Conservation (phyloP, 495 filamentous ascomycete genomes). For the Lasiosphaeria ovina region DNA sequence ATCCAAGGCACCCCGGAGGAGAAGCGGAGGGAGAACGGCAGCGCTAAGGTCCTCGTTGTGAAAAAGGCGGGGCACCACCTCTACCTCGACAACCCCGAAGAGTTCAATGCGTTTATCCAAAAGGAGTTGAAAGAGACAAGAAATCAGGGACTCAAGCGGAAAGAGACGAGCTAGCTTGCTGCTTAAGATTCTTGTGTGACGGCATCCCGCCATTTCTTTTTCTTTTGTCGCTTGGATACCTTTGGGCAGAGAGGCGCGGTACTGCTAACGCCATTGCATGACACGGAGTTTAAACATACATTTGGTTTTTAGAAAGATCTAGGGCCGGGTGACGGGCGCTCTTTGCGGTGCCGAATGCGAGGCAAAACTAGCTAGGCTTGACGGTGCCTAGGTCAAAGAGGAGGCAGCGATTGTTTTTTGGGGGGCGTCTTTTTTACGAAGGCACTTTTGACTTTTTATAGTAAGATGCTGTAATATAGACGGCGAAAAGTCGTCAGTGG, state of each 20-base stretch:
- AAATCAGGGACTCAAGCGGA: conserved; percentile 11
- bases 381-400: no score
- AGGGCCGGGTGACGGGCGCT: not conserved
- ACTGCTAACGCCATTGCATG: not conserved
- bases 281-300: not conserved
- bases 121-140: conserved; percentile 74
- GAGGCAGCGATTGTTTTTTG: no score
- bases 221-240: not conserved
- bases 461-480: no score
- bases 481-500: no score
- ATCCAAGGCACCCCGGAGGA: conserved; percentile 64
- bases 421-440: no score
- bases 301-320: not conserved
- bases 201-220: no score
- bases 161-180: not conserved
- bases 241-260: not conserved
- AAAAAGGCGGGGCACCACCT: conserved; percentile 85
- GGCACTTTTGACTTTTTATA: no score
- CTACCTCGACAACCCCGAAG: conserved; percentile 84
- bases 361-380: no score
- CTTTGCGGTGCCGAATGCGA: no score
- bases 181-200: no score
- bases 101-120: conserved; percentile 78
- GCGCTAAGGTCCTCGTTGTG: conserved; percentile 82
- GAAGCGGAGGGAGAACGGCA: conserved; percentile 67